Base-by-base conservation (phyloP, 2,329 filamentous ascomycete genomes). In the Metarhizium brunneum region DNA sequence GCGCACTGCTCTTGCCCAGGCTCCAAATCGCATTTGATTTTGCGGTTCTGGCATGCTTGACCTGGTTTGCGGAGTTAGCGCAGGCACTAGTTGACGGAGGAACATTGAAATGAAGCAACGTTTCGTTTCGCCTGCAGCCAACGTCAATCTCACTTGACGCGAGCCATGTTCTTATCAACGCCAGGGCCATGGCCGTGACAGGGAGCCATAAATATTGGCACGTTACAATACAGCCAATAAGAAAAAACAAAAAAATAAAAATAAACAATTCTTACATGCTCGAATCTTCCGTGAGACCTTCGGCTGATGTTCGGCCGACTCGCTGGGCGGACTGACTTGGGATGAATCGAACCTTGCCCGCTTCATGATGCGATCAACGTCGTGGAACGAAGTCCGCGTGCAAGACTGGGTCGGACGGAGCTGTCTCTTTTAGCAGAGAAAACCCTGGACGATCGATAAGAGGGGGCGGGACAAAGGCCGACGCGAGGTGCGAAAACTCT, bases 21-120 rank as follows among this genome's bases (percentile, higher is more conserved):
- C 55, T 73, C 71, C 59, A 80, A 73, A 56, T 77, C 73, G 62
- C 79, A 82, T 61, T 78, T 77, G 61, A 82, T 80, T 63, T 82
- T 82, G 60, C 79, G 76, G 25, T 71, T 72, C 59, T 79, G 77
- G 58, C 77, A 80, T 63, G 78, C 76, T 56, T 66, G 64, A 57
- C 67, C 67, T 68, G 45, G 5, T 51, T 50, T 18, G 11, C 36
- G 6, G 47, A 5, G 35, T 56, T 55, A 55, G 54, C 50, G 32
- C 32, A 11, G 32, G 32, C 32, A 49, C 35, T 14, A 20, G 32
- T 45, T 40, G 32, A 40, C 10, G 18, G 30, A 48, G 50, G n/a
- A 25, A 3, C 20, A 25, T 25, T 25, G 20, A 47, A 42, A 45
- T 40, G 8, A 47, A 42, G 40, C 18, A 45, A 45, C 42, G 18